Evolutionary conservation across 2,329 filamentous ascomycete genomes (phyloP).

Genomic region (Pseudogymnoascus sp.): DNA sequence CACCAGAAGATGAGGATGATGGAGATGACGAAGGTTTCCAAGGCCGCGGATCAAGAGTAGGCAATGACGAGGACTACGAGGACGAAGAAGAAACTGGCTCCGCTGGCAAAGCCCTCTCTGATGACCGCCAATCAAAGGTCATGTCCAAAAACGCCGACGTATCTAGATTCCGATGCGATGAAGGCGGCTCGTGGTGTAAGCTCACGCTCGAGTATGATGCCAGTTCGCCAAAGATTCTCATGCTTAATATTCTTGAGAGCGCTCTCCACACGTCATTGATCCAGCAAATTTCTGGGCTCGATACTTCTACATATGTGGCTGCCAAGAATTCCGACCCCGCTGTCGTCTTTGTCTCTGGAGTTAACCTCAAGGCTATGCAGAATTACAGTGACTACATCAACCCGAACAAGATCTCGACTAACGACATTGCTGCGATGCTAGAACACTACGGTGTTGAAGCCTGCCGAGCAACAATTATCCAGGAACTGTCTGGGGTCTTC

Average conservation of each 20-base stretch:
- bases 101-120: conserved; percentile 15
- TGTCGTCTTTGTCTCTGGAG: conserved; percentile 70
- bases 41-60: conserved; percentile 30
- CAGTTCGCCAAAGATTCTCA: conserved; percentile 78
- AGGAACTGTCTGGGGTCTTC: conserved; percentile 81
- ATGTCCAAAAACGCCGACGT: conserved; percentile 59
- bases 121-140: conserved; percentile 54
- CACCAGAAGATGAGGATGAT: conserved; percentile 49
- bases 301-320: conserved; percentile 59
- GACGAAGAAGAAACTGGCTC: conserved; percentile 26
- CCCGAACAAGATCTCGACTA: conserved; percentile 79
- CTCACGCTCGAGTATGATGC: conserved; percentile 79
- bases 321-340: conserved; percentile 46
- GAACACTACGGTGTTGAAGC: conserved; percentile 88
- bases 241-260: conserved; percentile 82
- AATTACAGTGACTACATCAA: conserved; percentile 79
- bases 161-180: conserved; percentile 72
- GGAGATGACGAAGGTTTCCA: conserved; percentile 47
- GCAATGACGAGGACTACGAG: conserved; percentile 30
- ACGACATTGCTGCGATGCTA: conserved; percentile 84
- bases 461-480: conserved; percentile 76
- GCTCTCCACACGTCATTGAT: conserved; percentile 74
- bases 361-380: conserved; percentile 88
- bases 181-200: conserved; percentile 67
- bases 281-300: conserved; percentile 75